Base-by-base conservation (phyloP, 2,329 filamentous ascomycete species). In the Sordariomycetes sp. region DNA sequence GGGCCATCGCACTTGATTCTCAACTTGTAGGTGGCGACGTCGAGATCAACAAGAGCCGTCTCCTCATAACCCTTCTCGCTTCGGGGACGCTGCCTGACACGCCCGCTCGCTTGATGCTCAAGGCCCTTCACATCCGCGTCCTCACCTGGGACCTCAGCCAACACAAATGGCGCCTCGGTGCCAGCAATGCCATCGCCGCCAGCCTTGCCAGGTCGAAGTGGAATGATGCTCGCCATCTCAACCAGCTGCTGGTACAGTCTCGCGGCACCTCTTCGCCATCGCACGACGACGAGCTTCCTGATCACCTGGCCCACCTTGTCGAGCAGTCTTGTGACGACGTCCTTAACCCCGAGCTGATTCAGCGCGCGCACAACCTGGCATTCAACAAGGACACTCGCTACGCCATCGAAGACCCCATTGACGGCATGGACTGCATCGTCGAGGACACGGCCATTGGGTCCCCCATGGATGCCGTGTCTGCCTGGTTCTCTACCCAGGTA, bases 1-100 rank as follows among this genome's bases (percentile, higher is more conserved):
- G 90, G 90, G 75, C 82, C 21, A 94, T 94, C 48, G 88, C 88
- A 11, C 72, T 95, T 35, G 90, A 96, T 56, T 87, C 90, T 18
- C 90, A 95, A 55, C 70, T 96, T 15, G 86, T 86, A 8, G 90
- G 90, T 27, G 88, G 90, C 11, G 90, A 95, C 56, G 74, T 81
- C 8, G 85, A 94, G 54, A 83, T 95, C 46, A 94, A 82, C 65
- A 87, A 83, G 57, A 87, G 85, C 55, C 79, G 90, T 32, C 68
- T 95, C 21, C 75, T 90, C 0, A 66, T 95, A 32, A 94, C 88
- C 1, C 69, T 95, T 18, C 79, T 95, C 48, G 87, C 88, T 8
- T 93, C 88, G 2, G 81, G 82, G 17, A 94, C 88, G 1, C 67
- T 95, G 2, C 87, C 88, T 9, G 78, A 86, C 39, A 92, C 85